Conservation (phyloP, 192 early-diverging fungal species). For the Mycoemilia scoparia region DNA sequence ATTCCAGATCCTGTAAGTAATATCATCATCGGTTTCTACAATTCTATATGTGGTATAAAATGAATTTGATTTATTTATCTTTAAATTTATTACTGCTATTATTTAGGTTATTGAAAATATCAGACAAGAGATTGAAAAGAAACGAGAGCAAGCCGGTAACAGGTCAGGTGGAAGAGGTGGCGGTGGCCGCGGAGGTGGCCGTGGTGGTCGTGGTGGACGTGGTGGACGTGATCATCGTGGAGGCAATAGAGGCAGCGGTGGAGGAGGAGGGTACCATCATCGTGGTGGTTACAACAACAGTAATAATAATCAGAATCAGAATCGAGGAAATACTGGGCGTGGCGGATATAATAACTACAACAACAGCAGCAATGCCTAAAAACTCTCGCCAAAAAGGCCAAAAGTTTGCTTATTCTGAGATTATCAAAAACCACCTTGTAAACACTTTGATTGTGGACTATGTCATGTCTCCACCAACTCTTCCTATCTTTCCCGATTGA, state of each 20-base stretch:
- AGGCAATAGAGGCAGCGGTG: slow-evolving; percentile 29
- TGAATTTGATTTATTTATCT: background rate
- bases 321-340: too few relatives aligned
- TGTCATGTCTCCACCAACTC: too few relatives aligned
- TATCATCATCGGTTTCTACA: background rate
- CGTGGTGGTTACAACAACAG: slow-evolving; percentile 17
- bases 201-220: slow-evolving; percentile 29
- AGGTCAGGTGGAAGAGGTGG: slow-evolving; percentile 29
- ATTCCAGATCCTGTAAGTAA: slow-evolving; percentile 62
- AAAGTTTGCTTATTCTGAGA: too few relatives aligned
- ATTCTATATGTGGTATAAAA: background rate
- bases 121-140: slow-evolving; percentile 55
- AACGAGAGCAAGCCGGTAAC: slow-evolving; percentile 20
- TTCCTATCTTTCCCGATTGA: too few relatives aligned
- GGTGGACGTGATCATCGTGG: slow-evolving; percentile 32
- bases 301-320: slow-evolving; percentile 4
- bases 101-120: slow-evolving; percentile 74
- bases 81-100: background rate
- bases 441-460: too few relatives aligned
- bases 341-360: too few relatives aligned
- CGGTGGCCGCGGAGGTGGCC: slow-evolving; percentile 10
- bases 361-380: too few relatives aligned
- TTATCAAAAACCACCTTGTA: too few relatives aligned
- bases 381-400: too few relatives aligned
- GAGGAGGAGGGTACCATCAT: slow-evolving; percentile 20